These are phyloP conservation scores for Trichoderma pleuroti DNA, from an alignment of 2,329 filamentous ascomycete genomes.

Conservation along the genomic window DNA sequence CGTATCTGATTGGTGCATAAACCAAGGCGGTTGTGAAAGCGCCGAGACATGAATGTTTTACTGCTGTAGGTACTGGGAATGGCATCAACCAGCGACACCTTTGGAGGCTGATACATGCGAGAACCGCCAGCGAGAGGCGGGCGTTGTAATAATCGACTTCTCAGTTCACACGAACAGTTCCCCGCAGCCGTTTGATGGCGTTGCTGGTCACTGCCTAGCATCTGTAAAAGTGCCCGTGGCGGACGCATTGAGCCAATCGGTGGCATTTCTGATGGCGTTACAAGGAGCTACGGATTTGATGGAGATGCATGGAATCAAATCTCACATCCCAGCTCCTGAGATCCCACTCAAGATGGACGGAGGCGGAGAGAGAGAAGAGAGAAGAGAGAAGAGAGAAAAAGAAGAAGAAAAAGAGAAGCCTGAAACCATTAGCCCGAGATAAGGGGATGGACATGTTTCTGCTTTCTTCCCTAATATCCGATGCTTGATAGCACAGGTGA, in stretches of 20 bases:
- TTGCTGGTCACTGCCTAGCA: neutral
- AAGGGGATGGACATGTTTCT: neutral
- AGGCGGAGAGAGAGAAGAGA: neutral
- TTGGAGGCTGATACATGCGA: neutral
- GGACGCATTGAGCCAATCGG: neutral
- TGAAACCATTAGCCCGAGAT: neutral
- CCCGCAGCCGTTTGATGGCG: constrained; percentile 3
- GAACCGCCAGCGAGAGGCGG: neutral
- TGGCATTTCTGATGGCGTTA: neutral
- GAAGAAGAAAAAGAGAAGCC: neutral
- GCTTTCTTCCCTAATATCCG: neutral
- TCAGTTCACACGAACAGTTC: neutral
- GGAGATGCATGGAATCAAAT: neutral
- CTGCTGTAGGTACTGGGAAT: neutral
- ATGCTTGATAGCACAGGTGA: neutral
- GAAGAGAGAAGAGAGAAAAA: neutral
- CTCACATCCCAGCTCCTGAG: neutral
- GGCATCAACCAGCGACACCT: neutral
- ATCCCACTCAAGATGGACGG: neutral
- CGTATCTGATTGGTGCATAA: neutral
- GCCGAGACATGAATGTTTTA: neutral
- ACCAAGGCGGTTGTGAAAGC: neutral
- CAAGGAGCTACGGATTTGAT: neutral
- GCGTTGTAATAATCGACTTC: neutral
- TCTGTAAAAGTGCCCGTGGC: neutral